A percentile compares a stretch with the other conserved stretches of the same genome.
phyloP scores from a whole-genome alignment of 148 eudicot genomes.

The Nyssa sinensis region DNA sequence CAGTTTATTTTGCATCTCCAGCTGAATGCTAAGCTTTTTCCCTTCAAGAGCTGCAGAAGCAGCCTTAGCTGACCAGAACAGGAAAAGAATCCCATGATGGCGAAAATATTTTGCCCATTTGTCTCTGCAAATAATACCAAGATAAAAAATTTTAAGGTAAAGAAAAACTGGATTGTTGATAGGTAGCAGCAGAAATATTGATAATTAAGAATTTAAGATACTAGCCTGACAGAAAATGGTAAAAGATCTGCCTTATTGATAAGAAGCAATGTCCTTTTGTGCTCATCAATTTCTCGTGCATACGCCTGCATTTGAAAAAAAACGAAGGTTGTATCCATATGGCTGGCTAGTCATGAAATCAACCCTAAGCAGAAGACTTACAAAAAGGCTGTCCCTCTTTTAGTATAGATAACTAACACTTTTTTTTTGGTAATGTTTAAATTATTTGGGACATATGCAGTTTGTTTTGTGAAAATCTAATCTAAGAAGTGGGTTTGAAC shows the following conservation, averaged over 20 bases:
- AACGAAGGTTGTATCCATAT: background rate
- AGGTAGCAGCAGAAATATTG: background rate
- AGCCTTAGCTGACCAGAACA: slow-evolving; percentile 99
- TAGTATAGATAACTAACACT: background rate
- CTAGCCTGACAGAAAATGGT: slow-evolving; percentile 67
- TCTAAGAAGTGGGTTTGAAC: background rate
- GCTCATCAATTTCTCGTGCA: slow-evolving; percentile 80
- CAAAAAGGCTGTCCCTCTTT: background rate
- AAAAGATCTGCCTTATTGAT: slow-evolving; percentile 95
- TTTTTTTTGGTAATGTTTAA: too few relatives aligned
- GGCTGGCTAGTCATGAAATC: background rate
- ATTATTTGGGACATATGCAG: background rate
- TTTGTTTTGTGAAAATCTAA: too few relatives aligned
- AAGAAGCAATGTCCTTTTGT: slow-evolving; percentile 86
- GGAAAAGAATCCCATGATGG: slow-evolving; percentile 69
- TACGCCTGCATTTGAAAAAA: slow-evolving; percentile 56
- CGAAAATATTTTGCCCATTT: slow-evolving; percentile 89
- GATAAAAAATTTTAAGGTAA: background rate
- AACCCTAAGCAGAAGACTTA: background rate
- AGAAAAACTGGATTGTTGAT: background rate
- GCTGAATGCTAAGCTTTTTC: slow-evolving; percentile 32
- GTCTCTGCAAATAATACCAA: slow-evolving; percentile 40
- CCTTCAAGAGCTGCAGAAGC: slow-evolving; percentile 88
- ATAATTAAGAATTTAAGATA: background rate
- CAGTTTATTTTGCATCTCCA: slow-evolving; percentile 20